Evolutionary conservation across 2,329 filamentous ascomycete genomes (phyloP).

Genomic region (Alternaria sp.): DNA sequence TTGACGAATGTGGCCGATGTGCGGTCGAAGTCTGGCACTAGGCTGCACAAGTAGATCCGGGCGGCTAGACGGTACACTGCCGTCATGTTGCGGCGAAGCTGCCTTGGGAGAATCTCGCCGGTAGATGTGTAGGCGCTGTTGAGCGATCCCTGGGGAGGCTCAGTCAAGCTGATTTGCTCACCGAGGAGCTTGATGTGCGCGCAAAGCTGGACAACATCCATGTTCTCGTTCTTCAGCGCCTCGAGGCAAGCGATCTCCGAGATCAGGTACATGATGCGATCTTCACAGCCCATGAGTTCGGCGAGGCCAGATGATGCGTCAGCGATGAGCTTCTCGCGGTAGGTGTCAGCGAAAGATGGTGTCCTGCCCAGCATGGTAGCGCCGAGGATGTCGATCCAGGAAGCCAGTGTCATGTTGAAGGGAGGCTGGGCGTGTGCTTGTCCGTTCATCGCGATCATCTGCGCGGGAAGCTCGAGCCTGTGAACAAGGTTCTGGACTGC

Average conservation of each 20-base stretch:
- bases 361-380: constrained; percentile 88
- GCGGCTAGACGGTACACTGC: constrained; percentile 89
- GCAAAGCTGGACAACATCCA: constrained; percentile 86
- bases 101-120: constrained; percentile 78
- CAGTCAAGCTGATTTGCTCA: constrained; percentile 82
- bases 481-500: constrained; percentile 84
- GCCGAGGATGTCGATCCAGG: constrained; percentile 97
- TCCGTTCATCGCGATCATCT: constrained; percentile 65
- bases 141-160: constrained; percentile 59
- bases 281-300: constrained; percentile 97
- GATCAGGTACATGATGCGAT: constrained; percentile 96
- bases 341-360: constrained; percentile 91
- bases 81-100: constrained; percentile 87
- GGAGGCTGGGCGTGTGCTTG: constrained; percentile 70
- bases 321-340: constrained; percentile 86
- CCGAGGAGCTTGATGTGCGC: constrained; percentile 88
- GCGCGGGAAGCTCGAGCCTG: constrained; percentile 78
- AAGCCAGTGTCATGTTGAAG: constrained; percentile 93
- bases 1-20: constrained; percentile 74
- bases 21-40: constrained; percentile 87
- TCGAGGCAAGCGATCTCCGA: constrained; percentile 97
- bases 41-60: constrained; percentile 93
- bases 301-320: constrained; percentile 73
- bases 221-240: constrained; percentile 76
- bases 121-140: constrained; percentile 64